Base-by-base conservation (phyloP, 2,329 filamentous ascomycete species). In the Penicillium glabrum region DNA sequence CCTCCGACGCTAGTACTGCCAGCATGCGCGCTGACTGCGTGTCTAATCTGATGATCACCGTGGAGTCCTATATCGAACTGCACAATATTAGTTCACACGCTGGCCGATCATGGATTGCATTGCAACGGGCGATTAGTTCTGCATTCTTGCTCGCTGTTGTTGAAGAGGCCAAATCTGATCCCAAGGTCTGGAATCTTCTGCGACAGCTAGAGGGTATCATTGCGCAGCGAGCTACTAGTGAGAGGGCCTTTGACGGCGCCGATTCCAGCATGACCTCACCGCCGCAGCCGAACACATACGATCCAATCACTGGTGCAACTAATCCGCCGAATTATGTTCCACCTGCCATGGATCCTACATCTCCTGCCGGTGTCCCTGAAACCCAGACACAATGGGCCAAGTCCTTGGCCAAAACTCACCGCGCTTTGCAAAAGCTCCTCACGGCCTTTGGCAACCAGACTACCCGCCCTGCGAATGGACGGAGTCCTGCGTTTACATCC, bases 61-160 rank as follows among this genome's bases (percentile, higher is more conserved):
- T 87, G 11, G 83, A 86, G 64, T 82, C 83, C 0, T 87, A 86
- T 67, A 79, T 86, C 3, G 85, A 86, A 51, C 72, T 87, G 55
- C 73, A 79, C 53, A 66, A 70, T 8, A 68, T 76, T 47, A 77
- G 72, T 56, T 72, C 72, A 3, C 75, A 77, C 46, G 77, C 74
- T 1, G 72, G 77, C 16, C 74, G 78, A 11, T 78, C 77, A 5
- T 80, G 78, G 78, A 78, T 79, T 47, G 72, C 73, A 21, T 60
- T 80, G 23, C 78, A 80, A 58, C 75, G 78, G 24, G 75, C 77
- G 31, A 78, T 80, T 54, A 79, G 77, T 49, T 77, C 75, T 6
- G 77, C 78, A 16, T 80, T 80, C 61, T 67, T 80, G 2, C 70
- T 80, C 19, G 78, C 76, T 2, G 77, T 79, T 8, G 69, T 78